Evolutionary conservation across 441 rosid species (phyloP), one percentile per base, ranked within the genome.

Genomic region (Raphanus hybrid): DNA sequence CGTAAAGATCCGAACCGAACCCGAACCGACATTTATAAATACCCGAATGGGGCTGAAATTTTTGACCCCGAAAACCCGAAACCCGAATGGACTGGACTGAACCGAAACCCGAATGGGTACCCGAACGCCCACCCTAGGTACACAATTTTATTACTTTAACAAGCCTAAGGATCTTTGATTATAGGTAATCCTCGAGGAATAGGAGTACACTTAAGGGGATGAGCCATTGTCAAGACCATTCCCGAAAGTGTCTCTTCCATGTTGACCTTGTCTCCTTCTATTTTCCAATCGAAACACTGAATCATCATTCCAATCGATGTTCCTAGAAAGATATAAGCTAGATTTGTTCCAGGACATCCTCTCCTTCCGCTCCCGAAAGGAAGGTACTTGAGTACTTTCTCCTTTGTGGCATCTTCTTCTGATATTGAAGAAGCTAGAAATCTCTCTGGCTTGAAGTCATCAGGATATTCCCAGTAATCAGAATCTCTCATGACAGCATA

Each of bases 211-310:
- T 50, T 50, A 6, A 50, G 57, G 8, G 57, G 57, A 50, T 50
- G 8, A 50, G 57, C 57, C 57, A 50, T 50, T 50, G 57, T 50
- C 57, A 50, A 50, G 57, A 50, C 57, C 57, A 50, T 50, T 50
- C 57, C 57, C 9, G 57, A 50, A 50, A 50, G 57, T 2, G 57
- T 14, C 57, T 50, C 57, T 14, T 50, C 57, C 20, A 50, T 50
- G 57, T 50, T 50, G 14, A 50, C 57, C 57, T 50, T 50, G 57
- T 50, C 20, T 14, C 57, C 57, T 50, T 50, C 57, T 50, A 50
- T 14, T 6, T 50, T 14, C 57, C 57, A 50, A 14, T 50, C 57
- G 57, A 50, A 50, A 14, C 57, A 50, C 57, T 50, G 57, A 50
- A 50, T 50, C 57, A 50, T 50, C 57, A 50, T 50, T 50, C 57